Percentiles rank a stretch among this genome's conserved stretches.
Evolutionary conservation across 495 filamentous ascomycete species (phyloP).

Genomic region (Neurospora sublineolata): DNA sequence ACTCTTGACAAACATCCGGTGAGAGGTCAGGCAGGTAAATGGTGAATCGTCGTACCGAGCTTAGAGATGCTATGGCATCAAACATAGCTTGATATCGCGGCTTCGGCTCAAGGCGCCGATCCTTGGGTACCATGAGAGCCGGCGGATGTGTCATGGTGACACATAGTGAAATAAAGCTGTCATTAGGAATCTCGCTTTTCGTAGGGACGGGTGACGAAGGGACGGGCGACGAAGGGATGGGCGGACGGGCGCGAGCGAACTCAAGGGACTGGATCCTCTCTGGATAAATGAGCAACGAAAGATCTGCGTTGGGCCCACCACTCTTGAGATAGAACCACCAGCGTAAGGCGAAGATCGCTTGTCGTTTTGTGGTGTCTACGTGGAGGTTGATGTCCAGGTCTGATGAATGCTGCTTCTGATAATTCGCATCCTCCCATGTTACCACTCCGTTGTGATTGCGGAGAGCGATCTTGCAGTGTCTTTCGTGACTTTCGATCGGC

Average conservation of each 20-base stretch:
- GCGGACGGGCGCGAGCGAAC: not conserved
- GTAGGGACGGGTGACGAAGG: not conserved
- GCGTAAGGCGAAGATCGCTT: slow-evolving; percentile 1
- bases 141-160: slow-evolving; percentile 1
- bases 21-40: not conserved
- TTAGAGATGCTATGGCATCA: not conserved
- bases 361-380: not conserved
- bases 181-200: not conserved
- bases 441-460: not conserved
- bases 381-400: not conserved
- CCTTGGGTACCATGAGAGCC: not conserved
- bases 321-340: not conserved
- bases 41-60: not conserved
- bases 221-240: too few relatives aligned
- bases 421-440: not conserved
- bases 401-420: slow-evolving; percentile 1
- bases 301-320: not conserved
- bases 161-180: not conserved
- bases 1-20: not conserved
- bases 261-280: not conserved
- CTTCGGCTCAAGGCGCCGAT: slow-evolving; percentile 1
- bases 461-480: not conserved
- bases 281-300: slow-evolving; percentile 1
- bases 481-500: not conserved
- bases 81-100: slow-evolving; percentile 1